Conservation (phyloP, 768 basidiomycete genomes). For the Tricholoma sp. region DNA sequence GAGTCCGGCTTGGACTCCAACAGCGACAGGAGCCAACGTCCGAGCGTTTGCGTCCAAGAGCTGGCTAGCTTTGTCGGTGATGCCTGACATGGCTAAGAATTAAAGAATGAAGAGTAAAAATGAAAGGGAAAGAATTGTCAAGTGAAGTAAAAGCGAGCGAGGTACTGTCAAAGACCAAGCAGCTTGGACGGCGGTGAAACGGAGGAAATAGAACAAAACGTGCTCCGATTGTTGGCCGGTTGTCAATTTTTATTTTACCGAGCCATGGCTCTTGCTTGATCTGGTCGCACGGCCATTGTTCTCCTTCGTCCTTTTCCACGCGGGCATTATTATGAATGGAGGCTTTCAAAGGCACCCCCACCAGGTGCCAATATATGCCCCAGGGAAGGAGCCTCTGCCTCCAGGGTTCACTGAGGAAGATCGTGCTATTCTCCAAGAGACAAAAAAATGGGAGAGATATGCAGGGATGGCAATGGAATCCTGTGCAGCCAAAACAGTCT, state of each 20-base stretch:
- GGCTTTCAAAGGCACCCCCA: constrained; percentile 26
- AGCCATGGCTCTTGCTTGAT: not conserved
- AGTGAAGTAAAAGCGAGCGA: constrained; percentile 11
- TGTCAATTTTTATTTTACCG: not conserved
- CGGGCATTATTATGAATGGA: constrained; percentile 8
- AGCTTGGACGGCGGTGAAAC: not conserved
- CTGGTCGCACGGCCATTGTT: constrained; percentile 7
- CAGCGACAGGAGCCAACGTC: constrained; percentile 77
- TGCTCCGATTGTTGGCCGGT: constrained; percentile 1
- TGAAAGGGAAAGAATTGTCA: constrained; percentile 7
- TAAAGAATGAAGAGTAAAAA: constrained; percentile 1
- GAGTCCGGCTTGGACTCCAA: constrained; percentile 70
- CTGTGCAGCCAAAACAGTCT: constrained; percentile 75
- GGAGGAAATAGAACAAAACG: constrained; percentile 4
- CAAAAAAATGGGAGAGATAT: constrained; percentile 73
- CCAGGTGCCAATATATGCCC: constrained; percentile 71
- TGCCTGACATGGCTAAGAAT: constrained; percentile 26
- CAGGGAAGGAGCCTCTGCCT: constrained; percentile 86
- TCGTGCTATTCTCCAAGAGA: constrained; percentile 55
- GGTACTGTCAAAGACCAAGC: constrained; percentile 2
- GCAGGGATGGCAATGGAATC: constrained; percentile 76
- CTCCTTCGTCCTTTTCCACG: not conserved
- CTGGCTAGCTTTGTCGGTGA: constrained; percentile 31
- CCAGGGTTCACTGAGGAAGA: constrained; percentile 82
- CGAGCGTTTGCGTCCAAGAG: constrained; percentile 42